Conservation (phyloP, 1,139 yeast genomes). For the Yamadazyma taylorii region DNA sequence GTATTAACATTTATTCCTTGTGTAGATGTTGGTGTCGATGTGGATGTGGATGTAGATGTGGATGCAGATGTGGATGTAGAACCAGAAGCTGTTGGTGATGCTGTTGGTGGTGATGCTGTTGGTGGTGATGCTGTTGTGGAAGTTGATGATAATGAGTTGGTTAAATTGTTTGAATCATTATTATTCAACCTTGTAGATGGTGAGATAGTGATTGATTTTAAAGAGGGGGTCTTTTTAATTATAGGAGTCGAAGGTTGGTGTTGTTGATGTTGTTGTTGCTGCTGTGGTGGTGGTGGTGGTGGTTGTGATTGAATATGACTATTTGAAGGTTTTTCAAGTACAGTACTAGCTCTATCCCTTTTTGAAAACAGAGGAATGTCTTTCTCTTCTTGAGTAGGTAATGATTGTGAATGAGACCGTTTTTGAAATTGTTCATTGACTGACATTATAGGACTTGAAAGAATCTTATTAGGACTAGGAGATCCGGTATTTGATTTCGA, state of each 20-base stretch:
- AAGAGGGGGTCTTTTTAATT: constrained; percentile 31
- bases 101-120: constrained; percentile 7
- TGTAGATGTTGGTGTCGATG: constrained; percentile 13
- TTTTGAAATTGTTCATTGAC: constrained; percentile 20
- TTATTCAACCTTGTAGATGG: constrained; percentile 29
- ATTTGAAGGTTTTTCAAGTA: constrained; percentile 11
- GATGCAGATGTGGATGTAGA: neutral
- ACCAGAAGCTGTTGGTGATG: neutral
- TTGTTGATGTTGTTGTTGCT: no score
- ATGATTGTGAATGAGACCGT: constrained; percentile 37
- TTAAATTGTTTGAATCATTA: no score
- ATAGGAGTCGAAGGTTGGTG: constrained; percentile 21
- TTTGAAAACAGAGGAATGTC: constrained; percentile 11
- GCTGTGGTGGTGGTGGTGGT: no score
- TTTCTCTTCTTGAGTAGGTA: constrained; percentile 23
- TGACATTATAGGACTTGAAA: constrained; percentile 38
- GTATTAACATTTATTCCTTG: neutral
- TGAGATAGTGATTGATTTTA: constrained; percentile 41
- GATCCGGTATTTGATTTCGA: neutral
- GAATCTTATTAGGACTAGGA: constrained; percentile 25
- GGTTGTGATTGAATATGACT: no score
- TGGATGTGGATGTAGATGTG: constrained; percentile 5
- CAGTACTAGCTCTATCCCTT: constrained; percentile 18
- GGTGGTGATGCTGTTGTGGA: no score
- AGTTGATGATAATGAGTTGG: no score